Evolutionary conservation across 306 rosid genomes (phyloP), one percentile per base, ranked within the genome.

Genomic region (Hippophae gyantsensis): DNA sequence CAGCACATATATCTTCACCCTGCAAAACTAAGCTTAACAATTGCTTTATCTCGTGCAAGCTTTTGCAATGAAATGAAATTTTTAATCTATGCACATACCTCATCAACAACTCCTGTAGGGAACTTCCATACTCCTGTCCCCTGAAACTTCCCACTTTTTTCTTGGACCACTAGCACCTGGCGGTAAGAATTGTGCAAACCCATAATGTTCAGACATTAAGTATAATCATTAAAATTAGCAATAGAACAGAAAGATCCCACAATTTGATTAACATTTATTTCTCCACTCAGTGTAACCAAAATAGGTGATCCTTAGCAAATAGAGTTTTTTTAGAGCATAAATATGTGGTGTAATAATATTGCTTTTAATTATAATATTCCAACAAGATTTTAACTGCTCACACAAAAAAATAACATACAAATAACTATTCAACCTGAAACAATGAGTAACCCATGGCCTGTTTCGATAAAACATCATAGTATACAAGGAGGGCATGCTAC

Each of bases 131-230:
- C 65, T 13, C 95, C 86, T 58, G 56, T 74, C 49, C 94, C 89
- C 48, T 58, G 54, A 58, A 82, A 74, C 10, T 38, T 42, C 68
- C 98, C 98, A n/a, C 62, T 67, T 71, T 79, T 90, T 76, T 87
- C 96, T 79, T 85, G 89, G 66, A 90, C 95, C 57, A 83, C 96
- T n/a, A 90, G 73, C 63, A 87, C 76, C 96, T 87, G 51, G 13
- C 56, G 60, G 26, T 13, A 49, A 67, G 47, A 62, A 57, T n/a
- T 44, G 18, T 10, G 50, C 18, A 61, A 27, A 45, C n/a, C 23
- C 55, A 38, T 48, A 48, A 4, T 47, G 27, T 13, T 13, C 3
- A n/a, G 41, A 7, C 11, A 10, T 14, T 32, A 23, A 7, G 25
- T 46, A 43, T 45, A 45, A 60, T 32, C 38, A 32, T 32, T 32